Evolutionary conservation across 768 basidiomycete genomes (phyloP).

Genomic region (Serendipita sp.): DNA sequence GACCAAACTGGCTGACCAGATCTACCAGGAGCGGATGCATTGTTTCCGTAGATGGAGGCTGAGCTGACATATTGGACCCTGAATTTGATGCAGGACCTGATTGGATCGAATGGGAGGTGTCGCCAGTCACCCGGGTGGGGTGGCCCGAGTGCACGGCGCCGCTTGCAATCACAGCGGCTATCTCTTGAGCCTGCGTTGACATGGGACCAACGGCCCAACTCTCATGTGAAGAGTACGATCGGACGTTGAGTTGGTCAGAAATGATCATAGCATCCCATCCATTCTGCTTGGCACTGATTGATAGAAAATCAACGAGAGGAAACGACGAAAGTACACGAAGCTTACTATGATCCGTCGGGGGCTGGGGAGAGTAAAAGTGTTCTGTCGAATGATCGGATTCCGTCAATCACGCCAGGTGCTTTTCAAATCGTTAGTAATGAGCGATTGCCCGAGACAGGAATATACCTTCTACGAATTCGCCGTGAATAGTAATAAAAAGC

Average conservation of each 20-base stretch:
- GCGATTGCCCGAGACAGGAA: slow-evolving; percentile 12
- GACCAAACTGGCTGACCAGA: slow-evolving; percentile 8
- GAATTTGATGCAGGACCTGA: slow-evolving; percentile 19
- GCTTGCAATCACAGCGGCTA: slow-evolving; percentile 19
- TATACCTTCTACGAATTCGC: slow-evolving; percentile 82
- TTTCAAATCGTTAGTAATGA: background rate
- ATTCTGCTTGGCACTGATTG: slow-evolving; percentile 48
- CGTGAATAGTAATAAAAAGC: slow-evolving; percentile 66
- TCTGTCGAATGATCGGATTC: slow-evolving; percentile 84
- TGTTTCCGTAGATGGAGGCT: slow-evolving; percentile 42
- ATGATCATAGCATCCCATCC: slow-evolving; percentile 87
- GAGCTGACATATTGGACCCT: slow-evolving; percentile 19
- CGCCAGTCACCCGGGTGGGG: slow-evolving; percentile 16
- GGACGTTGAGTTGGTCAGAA: slow-evolving; percentile 74
- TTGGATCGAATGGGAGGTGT: slow-evolving; percentile 14
- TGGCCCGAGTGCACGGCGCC: slow-evolving; percentile 18
- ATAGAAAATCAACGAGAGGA: slow-evolving; percentile 9
- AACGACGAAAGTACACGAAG: slow-evolving; percentile 14
- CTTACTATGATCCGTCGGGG: slow-evolving; percentile 68
- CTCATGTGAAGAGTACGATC: slow-evolving; percentile 67
- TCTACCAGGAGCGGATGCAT: slow-evolving; percentile 12
- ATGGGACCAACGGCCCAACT: slow-evolving; percentile 68
- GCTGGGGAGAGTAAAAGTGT: slow-evolving; percentile 79
- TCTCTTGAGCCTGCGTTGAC: slow-evolving; percentile 43
- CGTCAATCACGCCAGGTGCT: slow-evolving; percentile 37